A percentile compares a stretch with the other conserved stretches of the same genome.
Conservation (phyloP, 768 basidiomycete species). For the Phylloporus rhodoxanthus region DNA sequence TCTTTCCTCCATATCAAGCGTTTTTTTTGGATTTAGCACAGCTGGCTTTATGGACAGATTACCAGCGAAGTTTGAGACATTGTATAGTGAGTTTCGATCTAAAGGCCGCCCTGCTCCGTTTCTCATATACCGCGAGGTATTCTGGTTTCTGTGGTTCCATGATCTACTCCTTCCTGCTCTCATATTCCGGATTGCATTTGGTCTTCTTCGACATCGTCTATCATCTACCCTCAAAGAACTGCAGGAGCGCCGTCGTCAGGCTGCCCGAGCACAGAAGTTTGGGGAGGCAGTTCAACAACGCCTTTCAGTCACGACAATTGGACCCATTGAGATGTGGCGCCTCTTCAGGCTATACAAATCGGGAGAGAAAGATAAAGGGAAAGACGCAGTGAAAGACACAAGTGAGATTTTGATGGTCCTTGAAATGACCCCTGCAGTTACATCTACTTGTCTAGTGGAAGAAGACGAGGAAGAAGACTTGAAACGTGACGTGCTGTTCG, state of each 20-base stretch:
- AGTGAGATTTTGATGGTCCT: background rate
- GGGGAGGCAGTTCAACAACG: conserved; percentile 43
- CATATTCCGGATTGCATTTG: conserved; percentile 42
- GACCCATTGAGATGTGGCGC: conserved; percentile 49
- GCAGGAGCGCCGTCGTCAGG: conserved; percentile 44
- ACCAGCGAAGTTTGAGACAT: conserved; percentile 39
- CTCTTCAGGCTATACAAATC: conserved; percentile 42
- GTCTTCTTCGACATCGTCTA: conserved; percentile 44
- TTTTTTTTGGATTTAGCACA: conserved; percentile 35
- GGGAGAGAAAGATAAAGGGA: conserved; percentile 31
- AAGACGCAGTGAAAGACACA: conserved; percentile 14
- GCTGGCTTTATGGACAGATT: conserved; percentile 54
- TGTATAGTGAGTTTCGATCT: conserved; percentile 42
- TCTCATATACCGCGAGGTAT: conserved; percentile 36
- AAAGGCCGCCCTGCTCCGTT: background rate
- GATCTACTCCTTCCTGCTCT: conserved; percentile 51
- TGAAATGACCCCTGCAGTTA: background rate
- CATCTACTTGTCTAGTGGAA: conserved; percentile 1
- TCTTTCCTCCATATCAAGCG: conserved; percentile 44
- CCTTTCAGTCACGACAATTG: conserved; percentile 43
- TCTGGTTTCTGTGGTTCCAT: conserved; percentile 61
- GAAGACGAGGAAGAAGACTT: conserved; percentile 33
- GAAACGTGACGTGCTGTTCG: conserved; percentile 37
- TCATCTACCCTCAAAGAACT: conserved; percentile 51
- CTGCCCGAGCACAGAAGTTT: conserved; percentile 47